Percentiles rank a stretch among this genome's conserved stretches.
These are phyloP conservation scores for Amanita inopinata DNA, from an alignment of 768 basidiomycete genomes.

Conservation along the genomic window DNA sequence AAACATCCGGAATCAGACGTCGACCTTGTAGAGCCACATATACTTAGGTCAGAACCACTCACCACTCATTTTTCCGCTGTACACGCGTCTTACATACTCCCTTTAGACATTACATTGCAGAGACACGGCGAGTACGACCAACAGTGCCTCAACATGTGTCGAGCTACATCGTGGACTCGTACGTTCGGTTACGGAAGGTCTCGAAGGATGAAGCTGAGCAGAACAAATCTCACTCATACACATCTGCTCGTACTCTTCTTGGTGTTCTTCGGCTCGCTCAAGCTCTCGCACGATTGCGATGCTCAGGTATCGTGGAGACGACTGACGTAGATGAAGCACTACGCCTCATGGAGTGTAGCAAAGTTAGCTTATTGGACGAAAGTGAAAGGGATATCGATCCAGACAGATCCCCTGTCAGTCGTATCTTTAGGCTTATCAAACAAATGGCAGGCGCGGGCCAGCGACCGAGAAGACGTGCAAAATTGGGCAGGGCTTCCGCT, in stretches of 20 bases:
- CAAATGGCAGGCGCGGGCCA: constrained; percentile 53
- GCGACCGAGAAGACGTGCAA: constrained; percentile 33
- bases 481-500: constrained; percentile 60
- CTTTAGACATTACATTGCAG: constrained; percentile 86
- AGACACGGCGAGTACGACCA: constrained; percentile 80
- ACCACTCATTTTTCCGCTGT: neutral
- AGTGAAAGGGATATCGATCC: constrained; percentile 56
- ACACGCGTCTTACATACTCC: constrained; percentile 8
- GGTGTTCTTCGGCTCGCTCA: constrained; percentile 92
- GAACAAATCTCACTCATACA: constrained; percentile 88
- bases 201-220: constrained; percentile 85
- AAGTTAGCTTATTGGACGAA: constrained; percentile 81
- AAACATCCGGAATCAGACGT: constrained; percentile 76
- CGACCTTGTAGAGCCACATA: constrained; percentile 74
- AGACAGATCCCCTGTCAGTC: constrained; percentile 72
- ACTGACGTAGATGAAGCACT: constrained; percentile 95
- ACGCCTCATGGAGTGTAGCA: constrained; percentile 94
- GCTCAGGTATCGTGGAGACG: constrained; percentile 68
- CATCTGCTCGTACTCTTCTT: constrained; percentile 91
- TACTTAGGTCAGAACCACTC: constrained; percentile 64
- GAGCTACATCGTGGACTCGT: constrained; percentile 88
- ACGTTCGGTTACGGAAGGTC: constrained; percentile 89
- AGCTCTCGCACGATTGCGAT: constrained; percentile 87
- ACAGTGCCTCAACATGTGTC: constrained; percentile 86
- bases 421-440: constrained; percentile 88